Base-by-base conservation (phyloP, 2,329 filamentous ascomycete species). In the Neoscytalidium dimidiatum region DNA sequence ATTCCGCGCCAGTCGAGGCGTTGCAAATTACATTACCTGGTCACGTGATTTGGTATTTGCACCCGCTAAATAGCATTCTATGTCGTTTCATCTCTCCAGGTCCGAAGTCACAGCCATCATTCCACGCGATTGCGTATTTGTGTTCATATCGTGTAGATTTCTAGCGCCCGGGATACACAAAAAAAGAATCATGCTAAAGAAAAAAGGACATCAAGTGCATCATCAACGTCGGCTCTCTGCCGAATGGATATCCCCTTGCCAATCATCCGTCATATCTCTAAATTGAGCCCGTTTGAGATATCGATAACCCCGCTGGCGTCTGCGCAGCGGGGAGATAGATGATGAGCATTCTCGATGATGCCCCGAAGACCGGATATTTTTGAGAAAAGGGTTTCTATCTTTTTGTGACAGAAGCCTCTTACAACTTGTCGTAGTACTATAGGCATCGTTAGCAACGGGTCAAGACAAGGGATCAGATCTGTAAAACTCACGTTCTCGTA, bases 341-440 rank as follows among this genome's bases (percentile, higher is more conserved):
- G 71, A 72, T 71, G 70, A 72, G 70, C 74, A 73, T 70, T 71
- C 70, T 72, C 72, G 73, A 70, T 69, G 71, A 72, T 71, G 73
- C 73, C 70, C 70, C 72, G 72, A 69, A 72, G 69, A 67, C 62
- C 43, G 49, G 35, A 62, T 48, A 62, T 56, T 48, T 65, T 68
- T 69, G 72, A 63, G 66, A 72, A 53, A 77, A 78, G 73, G 72
- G 80, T 78, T 76, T 79, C 78, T 80, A 82, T 75, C 70, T 74
- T 69, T 75, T 65, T 74, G 73, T 73, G 73, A 72, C 70, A 79
- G 74, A 75, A 79, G 77, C 72, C 77, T 75, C 83, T 82, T 97
- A 97, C 86, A 97, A 90, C 91, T 97, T 97, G 90, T 97, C 93
- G 85, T 97, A 97, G 90, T 96, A 97, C 92, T 96, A 77, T 74